Conservation (phyloP, 805 yeast species). For the Schwanniomyces sp. region DNA sequence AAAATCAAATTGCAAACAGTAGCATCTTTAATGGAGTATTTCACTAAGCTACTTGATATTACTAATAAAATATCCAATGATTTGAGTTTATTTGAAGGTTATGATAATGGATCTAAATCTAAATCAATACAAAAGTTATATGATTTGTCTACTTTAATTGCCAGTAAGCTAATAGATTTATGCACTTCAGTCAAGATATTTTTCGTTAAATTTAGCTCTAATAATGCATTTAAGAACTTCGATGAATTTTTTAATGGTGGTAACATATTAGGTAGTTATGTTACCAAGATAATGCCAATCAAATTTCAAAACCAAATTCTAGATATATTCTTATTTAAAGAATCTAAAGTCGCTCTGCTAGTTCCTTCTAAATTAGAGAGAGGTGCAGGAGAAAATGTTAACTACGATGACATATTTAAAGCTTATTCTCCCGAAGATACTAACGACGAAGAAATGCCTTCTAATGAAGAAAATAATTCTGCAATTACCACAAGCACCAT, state of each 20-base stretch:
- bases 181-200: constrained; percentile 33
- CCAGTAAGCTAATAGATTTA: constrained; percentile 30
- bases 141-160: constrained; percentile 21
- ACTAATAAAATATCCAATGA: constrained; percentile 4
- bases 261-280: constrained; percentile 14
- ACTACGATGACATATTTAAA: constrained; percentile 23
- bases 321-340: constrained; percentile 49
- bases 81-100: background rate
- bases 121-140: constrained; percentile 19
- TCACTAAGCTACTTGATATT: constrained; percentile 9
- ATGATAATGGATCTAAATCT: background rate
- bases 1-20: constrained; percentile 19
- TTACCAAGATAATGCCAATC: constrained; percentile 22
- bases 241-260: constrained; percentile 28
- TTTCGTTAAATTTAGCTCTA: constrained; percentile 23
- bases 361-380: constrained; percentile 46
- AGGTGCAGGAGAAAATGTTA: constrained; percentile 52
- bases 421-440: constrained; percentile 2
- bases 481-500: constrained; percentile 10
- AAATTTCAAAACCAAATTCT: constrained; percentile 31
- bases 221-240: constrained; percentile 31
- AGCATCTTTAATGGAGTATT: constrained; percentile 12
- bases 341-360: constrained; percentile 42
- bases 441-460: background rate
- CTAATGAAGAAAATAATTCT: constrained; percentile 2